phyloP scores from a whole-genome alignment of 169 alveolate species.

The Amoebophrya sp. region DNA sequence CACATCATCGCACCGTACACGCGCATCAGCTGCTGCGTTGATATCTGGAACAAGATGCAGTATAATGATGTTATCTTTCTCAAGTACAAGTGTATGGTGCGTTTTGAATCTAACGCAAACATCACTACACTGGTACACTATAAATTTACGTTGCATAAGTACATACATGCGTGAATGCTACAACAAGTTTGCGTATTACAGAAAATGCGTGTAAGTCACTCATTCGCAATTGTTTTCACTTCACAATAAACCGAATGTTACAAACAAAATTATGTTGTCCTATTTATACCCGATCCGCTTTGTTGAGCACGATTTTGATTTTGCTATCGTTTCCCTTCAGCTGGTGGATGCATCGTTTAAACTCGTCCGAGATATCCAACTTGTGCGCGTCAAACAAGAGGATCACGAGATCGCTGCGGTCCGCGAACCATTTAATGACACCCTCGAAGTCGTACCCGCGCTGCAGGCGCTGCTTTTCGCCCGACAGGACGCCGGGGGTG shows the following conservation, averaged over 20 bases:
- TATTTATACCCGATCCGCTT: slow-evolving; percentile 54
- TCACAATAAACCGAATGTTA: too few species aligned
- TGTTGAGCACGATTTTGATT: slow-evolving; percentile 57
- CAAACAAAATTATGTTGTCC: too few species aligned
- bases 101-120: too few species aligned
- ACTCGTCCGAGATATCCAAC: slow-evolving; percentile 67
- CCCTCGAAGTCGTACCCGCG: slow-evolving; percentile 73
- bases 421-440: slow-evolving; percentile 70
- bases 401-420: slow-evolving; percentile 60
- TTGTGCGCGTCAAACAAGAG: slow-evolving; percentile 69
- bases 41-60: slow-evolving; percentile 37
- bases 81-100: too few species aligned
- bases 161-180: too few species aligned
- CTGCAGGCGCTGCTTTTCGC: slow-evolving; percentile 60
- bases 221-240: too few species aligned
- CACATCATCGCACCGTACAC: slow-evolving; percentile 71
- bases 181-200: too few species aligned
- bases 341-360: slow-evolving; percentile 56
- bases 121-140: too few species aligned
- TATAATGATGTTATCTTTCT: too few species aligned
- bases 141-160: too few species aligned
- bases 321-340: slow-evolving; percentile 55
- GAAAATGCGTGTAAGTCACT: too few species aligned
- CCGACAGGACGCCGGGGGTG: slow-evolving; percentile 71
- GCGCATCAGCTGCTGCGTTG: slow-evolving; percentile 68